A percentile compares a stretch with the other conserved stretches of the same genome.
Evolutionary conservation across 2,329 filamentous ascomycete species (phyloP).

Genomic region (Alternaria alternata): DNA sequence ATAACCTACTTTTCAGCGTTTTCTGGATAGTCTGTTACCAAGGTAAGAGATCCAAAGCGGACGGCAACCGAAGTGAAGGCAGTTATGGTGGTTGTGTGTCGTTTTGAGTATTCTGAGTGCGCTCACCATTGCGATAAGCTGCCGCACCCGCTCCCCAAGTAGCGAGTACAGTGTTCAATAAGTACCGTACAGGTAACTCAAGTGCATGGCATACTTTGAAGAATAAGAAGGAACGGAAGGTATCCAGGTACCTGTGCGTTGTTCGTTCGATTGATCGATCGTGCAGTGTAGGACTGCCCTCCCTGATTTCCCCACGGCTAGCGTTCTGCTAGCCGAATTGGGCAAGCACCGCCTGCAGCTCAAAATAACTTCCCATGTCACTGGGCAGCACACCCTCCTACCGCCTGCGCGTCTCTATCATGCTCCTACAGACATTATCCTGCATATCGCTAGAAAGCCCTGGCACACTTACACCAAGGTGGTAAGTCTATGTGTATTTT

Average conservation of each 20-base stretch:
- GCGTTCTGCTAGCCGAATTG: background rate
- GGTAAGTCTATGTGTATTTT: background rate
- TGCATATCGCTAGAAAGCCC: background rate
- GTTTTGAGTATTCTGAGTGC: background rate
- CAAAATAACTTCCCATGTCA: constrained; percentile 1
- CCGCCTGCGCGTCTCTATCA: background rate
- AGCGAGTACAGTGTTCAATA: background rate
- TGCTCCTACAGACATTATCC: background rate
- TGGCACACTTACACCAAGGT: background rate
- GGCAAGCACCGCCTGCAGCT: background rate
- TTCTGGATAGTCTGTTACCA: background rate
- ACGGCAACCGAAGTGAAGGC: background rate
- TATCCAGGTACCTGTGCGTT: background rate
- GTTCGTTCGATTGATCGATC: background rate
- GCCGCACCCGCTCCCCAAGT: background rate
- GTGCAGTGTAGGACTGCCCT: background rate
- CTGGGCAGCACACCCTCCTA: background rate
- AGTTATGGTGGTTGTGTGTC: background rate
- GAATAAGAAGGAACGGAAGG: background rate
- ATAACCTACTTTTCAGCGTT: background rate
- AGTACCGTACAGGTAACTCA: background rate
- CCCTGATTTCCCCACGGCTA: background rate
- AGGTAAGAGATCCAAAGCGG: background rate
- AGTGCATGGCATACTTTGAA: background rate
- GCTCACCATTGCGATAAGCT: background rate